A percentile compares a stretch with the other conserved stretches of the same genome.
Conservation (phyloP, 768 basidiomycete genomes). For the Mycena sanguinolenta region DNA sequence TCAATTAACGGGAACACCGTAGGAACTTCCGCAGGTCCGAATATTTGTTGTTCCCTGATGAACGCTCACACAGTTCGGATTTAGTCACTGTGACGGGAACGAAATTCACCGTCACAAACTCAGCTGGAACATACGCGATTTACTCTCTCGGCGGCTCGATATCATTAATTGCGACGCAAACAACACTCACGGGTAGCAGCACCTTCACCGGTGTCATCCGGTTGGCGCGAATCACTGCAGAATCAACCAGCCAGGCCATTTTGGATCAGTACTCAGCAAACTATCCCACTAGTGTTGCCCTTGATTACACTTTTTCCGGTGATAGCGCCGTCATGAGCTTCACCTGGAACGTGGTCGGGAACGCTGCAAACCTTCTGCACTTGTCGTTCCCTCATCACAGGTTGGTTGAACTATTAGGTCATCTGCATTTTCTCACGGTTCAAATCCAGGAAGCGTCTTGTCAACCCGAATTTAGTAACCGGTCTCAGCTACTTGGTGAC, state of each 20-base stretch:
- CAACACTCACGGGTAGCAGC: conserved; percentile 42
- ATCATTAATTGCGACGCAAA: conserved; percentile 42
- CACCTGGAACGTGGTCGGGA: conserved; percentile 48
- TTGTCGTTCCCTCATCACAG: conserved; percentile 53
- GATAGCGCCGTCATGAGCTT: conserved; percentile 47
- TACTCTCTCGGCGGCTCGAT: conserved; percentile 49
- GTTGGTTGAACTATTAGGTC: conserved; percentile 31
- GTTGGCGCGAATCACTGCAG: conserved; percentile 42
- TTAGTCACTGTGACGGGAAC: conserved; percentile 44
- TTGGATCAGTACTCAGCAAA: conserved; percentile 47
- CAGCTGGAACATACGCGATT: conserved; percentile 48
- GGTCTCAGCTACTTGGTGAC: conserved; percentile 49
- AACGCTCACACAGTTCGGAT: not conserved
- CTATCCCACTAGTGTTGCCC: conserved; percentile 46
- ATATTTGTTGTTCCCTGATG: not conserved
- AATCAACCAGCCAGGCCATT: conserved; percentile 43
- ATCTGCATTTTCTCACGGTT: conserved; percentile 29
- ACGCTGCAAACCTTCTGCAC: conserved; percentile 46
- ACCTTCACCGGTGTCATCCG: conserved; percentile 47
- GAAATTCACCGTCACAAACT: conserved; percentile 46
- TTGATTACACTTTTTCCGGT: conserved; percentile 48
- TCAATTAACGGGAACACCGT: conserved; percentile 45
- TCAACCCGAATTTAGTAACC: conserved; percentile 42
- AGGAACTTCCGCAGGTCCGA: conserved; percentile 38
- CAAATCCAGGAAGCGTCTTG: conserved; percentile 39